These are phyloP conservation scores for Fomitopsis serialis DNA, from an alignment of 768 basidiomycete genomes.

Conservation along the genomic window DNA sequence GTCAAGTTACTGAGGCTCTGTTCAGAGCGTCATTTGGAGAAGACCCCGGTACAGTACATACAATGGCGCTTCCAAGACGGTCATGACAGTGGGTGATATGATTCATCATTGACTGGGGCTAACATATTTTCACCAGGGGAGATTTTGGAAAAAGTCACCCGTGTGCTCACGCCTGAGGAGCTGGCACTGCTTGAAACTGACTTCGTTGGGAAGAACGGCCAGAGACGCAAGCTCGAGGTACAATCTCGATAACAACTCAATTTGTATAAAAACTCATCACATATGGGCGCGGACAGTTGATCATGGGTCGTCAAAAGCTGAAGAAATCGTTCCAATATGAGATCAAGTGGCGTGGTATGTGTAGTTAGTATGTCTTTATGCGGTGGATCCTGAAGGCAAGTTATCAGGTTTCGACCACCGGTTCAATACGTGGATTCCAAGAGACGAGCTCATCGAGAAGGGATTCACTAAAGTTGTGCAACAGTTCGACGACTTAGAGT, in stretches of 20 bases:
- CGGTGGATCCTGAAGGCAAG: neutral
- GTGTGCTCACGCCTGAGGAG: slow-evolving; percentile 87
- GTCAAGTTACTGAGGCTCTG: slow-evolving; percentile 13
- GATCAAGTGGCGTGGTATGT: slow-evolving; percentile 65
- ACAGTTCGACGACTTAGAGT: slow-evolving; percentile 95
- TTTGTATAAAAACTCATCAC: slow-evolving; percentile 2
- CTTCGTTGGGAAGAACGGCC: slow-evolving; percentile 88
- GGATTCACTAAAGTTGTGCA: slow-evolving; percentile 88
- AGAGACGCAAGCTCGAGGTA: slow-evolving; percentile 87
- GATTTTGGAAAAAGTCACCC: slow-evolving; percentile 85
- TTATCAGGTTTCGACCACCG: slow-evolving; percentile 60
- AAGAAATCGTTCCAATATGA: slow-evolving; percentile 96
- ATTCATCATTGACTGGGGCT: neutral
- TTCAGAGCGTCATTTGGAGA: slow-evolving; percentile 86
- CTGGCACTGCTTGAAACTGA: slow-evolving; percentile 72
- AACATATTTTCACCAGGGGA: slow-evolving; percentile 48
- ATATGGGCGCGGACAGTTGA: slow-evolving; percentile 38
- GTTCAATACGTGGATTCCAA: slow-evolving; percentile 88
- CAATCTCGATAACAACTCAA: slow-evolving; percentile 13
- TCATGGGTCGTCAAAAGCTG: slow-evolving; percentile 94
- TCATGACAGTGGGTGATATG: slow-evolving; percentile 73
- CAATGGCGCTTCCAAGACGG: slow-evolving; percentile 99
- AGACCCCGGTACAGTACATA: slow-evolving; percentile 94
- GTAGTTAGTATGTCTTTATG: neutral
- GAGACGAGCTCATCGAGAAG: slow-evolving; percentile 79